Conservation (phyloP, 257 asterid species). For the Nicotiana tomentosiformis region DNA sequence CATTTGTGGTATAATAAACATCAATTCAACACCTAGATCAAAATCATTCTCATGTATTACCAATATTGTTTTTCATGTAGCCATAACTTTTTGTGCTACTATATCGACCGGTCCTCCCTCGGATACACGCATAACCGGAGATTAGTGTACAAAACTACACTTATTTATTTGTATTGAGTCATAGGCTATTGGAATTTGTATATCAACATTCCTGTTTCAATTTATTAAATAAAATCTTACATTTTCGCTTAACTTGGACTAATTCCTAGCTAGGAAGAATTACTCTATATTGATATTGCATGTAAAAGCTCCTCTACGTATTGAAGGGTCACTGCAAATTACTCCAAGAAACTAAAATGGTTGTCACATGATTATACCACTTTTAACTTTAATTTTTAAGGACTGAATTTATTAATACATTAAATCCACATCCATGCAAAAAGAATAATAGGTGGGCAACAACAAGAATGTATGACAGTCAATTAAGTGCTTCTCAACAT, state of each 20-base stretch:
- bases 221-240: too few species aligned
- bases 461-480: background rate
- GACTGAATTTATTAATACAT: background rate
- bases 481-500: background rate
- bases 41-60: too few species aligned
- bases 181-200: too few species aligned
- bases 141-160: too few species aligned
- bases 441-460: background rate
- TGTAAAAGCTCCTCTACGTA: background rate
- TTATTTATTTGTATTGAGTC: too few species aligned
- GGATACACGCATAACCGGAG: too few species aligned
- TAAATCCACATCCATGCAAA: background rate
- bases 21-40: too few species aligned
- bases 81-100: too few species aligned
- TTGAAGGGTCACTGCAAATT: conserved; percentile 8
- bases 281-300: background rate
- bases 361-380: conserved; percentile 7
- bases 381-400: background rate
- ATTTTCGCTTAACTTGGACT: background rate
- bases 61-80: too few species aligned
- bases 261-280: background rate
- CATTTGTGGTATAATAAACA: too few species aligned
- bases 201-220: background rate
- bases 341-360: background rate
- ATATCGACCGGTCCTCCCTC: too few species aligned